Conservation (phyloP, 2,329 filamentous ascomycete species). For the Colletotrichum falcatum region DNA sequence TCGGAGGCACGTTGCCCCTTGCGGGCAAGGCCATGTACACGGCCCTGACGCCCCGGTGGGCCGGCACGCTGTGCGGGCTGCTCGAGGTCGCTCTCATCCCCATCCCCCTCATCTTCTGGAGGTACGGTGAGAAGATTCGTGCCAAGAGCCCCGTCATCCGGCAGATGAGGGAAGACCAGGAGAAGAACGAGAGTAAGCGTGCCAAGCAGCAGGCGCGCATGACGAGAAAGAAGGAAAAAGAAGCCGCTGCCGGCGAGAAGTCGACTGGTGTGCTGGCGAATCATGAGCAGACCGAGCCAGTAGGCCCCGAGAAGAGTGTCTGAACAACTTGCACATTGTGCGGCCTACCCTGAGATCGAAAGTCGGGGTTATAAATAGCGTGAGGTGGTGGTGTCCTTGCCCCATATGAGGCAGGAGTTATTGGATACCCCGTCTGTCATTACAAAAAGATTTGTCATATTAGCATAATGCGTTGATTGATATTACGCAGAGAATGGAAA, state of each 20-base stretch:
- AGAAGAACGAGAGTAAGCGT: conserved; percentile 50
- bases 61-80: conserved; percentile 79
- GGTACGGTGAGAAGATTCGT: conserved; percentile 66
- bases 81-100: conserved; percentile 81
- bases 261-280: conserved; percentile 20
- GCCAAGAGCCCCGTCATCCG: conserved; percentile 62
- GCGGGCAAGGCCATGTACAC: conserved; percentile 80
- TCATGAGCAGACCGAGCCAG: conserved; percentile 2
- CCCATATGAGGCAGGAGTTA: background rate
- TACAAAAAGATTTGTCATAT: background rate
- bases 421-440: background rate
- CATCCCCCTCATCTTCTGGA: conserved; percentile 84
- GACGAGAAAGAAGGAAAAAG: conserved; percentile 43
- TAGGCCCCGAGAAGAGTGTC: conserved; percentile 22
- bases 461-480: background rate
- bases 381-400: background rate
- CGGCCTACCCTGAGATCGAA: background rate
- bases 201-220: conserved; percentile 47
- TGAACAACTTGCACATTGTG: background rate
- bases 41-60: conserved; percentile 79
- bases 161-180: conserved; percentile 59
- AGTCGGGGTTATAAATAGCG: no score
- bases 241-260: conserved; percentile 32
- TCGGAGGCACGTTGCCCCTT: conserved; percentile 84
- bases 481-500: background rate